Evolutionary conservation across 805 yeast genomes (phyloP).

Genomic region (Suhomyces tanzawaensis): DNA sequence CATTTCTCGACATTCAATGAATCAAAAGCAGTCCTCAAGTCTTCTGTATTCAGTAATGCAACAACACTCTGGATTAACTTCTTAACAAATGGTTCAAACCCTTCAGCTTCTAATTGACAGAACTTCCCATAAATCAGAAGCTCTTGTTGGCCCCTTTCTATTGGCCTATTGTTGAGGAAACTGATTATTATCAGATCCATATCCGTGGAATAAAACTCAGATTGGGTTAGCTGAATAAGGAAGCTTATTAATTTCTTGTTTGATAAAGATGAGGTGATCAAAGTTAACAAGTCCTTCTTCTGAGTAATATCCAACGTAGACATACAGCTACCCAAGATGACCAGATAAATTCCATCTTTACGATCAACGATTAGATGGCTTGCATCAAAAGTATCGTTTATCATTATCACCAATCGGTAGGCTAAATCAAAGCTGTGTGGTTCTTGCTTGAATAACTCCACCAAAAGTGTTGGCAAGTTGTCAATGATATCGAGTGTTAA

Average conservation of each 20-base stretch:
- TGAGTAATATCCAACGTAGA: slow-evolving; percentile 10
- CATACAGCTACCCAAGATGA: slow-evolving; percentile 10
- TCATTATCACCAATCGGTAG: slow-evolving; percentile 22
- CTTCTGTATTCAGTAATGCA: slow-evolving; percentile 23
- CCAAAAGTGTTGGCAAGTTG: slow-evolving; percentile 26
- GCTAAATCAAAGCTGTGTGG: slow-evolving; percentile 18
- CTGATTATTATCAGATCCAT: slow-evolving; percentile 16
- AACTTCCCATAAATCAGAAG: slow-evolving; percentile 19
- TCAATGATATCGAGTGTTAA: slow-evolving; percentile 33
- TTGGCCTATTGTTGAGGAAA: slow-evolving; percentile 17
- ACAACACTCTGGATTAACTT: slow-evolving; percentile 34
- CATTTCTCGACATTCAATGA: slow-evolving; percentile 25
- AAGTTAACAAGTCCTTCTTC: slow-evolving; percentile 13
- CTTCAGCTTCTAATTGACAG: slow-evolving; percentile 16
- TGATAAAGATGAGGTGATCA: slow-evolving; percentile 8
- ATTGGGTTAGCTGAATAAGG: background rate
- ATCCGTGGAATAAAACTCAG: slow-evolving; percentile 4
- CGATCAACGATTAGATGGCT: slow-evolving; percentile 4
- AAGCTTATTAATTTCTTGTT: slow-evolving; percentile 5
- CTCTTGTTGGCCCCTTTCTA: slow-evolving; percentile 17
- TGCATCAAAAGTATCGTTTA: slow-evolving; percentile 35
- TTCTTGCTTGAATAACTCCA: slow-evolving; percentile 18
- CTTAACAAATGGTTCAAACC: slow-evolving; percentile 30
- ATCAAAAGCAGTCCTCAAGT: slow-evolving; percentile 20
- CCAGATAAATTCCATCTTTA: slow-evolving; percentile 11